Evolutionary conservation across 768 basidiomycete genomes (phyloP), one percentile per base, ranked within the genome.

Genomic region (Tremella yokohamensis): DNA sequence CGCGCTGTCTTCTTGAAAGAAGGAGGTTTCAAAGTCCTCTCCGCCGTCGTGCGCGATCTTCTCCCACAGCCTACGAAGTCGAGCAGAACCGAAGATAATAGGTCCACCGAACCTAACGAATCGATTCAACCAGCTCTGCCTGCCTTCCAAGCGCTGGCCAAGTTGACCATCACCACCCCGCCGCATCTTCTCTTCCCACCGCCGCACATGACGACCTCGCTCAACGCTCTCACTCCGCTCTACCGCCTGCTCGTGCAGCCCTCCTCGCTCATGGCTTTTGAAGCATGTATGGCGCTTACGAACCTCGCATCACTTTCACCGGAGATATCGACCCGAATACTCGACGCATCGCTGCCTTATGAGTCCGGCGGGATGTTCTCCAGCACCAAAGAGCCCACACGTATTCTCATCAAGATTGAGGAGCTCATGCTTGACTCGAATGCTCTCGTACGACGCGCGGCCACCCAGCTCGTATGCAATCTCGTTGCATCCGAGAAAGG

Each of bases 251-350:
- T 98, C 20, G 82, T 84, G 40, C 84, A 87, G 69, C 77, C 84
- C 0, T 81, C 83, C 0, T 83, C 89, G 8, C 79, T 98, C 6
- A 90, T 96, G 70, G 83, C 83, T 40, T 99, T 99, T 68, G 96
- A 99, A 76, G 85, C 85, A 2, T 80, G 93, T 66, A 97, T 98
- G 94, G 93, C 91, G 0, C 81, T 99, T 52, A 99, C 96, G 8
- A 99, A 99, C 73, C 78, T 98, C 42, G 86, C 94, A 0, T 92
- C 91, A 16, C 82, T 89, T 52, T 83, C 83, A 49, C 79, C 84
- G 0, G 82, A 84, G 26, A 75, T 85, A 8, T 85, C 89, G 2
- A 79, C 82, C 18, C 83, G 86, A 47, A 54, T 8, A 45, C 15
- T 45, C 7, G n/a, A n/a, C 42, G n/a, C 42, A 4, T 6, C 42